A percentile compares a stretch with the other conserved stretches of the same genome.
phyloP scores from a whole-genome alignment of 208 protist genomes.

The Strigomonas galati region DNA sequence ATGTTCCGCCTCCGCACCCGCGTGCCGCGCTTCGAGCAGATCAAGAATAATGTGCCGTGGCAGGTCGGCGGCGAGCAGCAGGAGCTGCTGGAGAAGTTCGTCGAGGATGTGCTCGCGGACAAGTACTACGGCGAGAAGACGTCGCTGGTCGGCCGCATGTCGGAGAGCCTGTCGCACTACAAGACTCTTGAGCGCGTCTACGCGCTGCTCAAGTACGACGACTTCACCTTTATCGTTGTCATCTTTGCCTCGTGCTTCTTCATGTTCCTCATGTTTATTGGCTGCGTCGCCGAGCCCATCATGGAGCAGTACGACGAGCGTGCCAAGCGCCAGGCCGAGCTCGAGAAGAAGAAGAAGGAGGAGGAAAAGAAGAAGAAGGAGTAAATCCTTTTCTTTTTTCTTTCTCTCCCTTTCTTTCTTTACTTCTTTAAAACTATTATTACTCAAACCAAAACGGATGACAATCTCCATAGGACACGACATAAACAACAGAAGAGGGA shows the following conservation, averaged over 20 bases:
- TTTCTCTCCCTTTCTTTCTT: conserved; percentile 11
- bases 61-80: conserved; percentile 54
- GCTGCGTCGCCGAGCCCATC: conserved; percentile 58
- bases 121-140: conserved; percentile 57
- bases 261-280: conserved; percentile 51
- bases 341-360: conserved; percentile 34
- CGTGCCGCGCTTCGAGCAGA: conserved; percentile 53
- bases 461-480: not conserved
- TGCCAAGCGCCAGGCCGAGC: conserved; percentile 19
- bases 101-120: conserved; percentile 46
- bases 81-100: conserved; percentile 48
- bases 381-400: conserved; percentile 9
- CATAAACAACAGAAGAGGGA: too few relatives aligned
- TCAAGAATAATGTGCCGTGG: conserved; percentile 70
- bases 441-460: not conserved
- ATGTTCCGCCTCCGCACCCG: conserved; percentile 61
- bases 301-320: conserved; percentile 32
- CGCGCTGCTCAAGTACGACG: conserved; percentile 57
- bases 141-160: conserved; percentile 40
- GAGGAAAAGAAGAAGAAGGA: conserved; percentile 10
- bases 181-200: conserved; percentile 47
- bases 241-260: conserved; percentile 60
- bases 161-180: conserved; percentile 56
- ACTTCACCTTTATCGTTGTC: conserved; percentile 60
- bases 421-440: conserved; percentile 6